phyloP scores from a whole-genome alignment of 2,329 filamentous ascomycete genomes.

The Chrysosporium keratinophilum region DNA sequence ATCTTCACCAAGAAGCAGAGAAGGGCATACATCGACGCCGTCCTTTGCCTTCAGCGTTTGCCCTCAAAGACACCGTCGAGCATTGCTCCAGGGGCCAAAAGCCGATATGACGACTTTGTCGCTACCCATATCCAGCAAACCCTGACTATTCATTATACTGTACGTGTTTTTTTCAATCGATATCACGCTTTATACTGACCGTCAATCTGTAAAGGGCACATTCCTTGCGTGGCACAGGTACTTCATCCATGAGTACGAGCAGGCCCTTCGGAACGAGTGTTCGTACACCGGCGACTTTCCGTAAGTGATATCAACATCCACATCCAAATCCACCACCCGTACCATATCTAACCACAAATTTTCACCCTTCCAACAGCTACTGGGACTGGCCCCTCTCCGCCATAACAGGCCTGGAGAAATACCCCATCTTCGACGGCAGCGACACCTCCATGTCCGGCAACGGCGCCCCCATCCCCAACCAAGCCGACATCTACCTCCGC shows the following conservation, averaged over 20 bases:
- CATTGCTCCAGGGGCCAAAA: slow-evolving; percentile 13
- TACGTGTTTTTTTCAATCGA: background rate
- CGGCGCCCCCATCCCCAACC: slow-evolving; percentile 12
- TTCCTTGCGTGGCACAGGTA: slow-evolving; percentile 33
- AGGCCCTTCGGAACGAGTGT: slow-evolving; percentile 32
- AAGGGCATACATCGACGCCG: slow-evolving; percentile 13
- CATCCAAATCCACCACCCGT: too few relatives aligned
- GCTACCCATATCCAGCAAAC: slow-evolving; percentile 14
- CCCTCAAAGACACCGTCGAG: background rate
- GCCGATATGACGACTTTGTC: slow-evolving; percentile 14
- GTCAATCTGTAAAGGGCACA: background rate
- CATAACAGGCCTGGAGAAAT: slow-evolving; percentile 14
- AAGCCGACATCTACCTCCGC: slow-evolving; percentile 2
- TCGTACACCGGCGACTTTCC: slow-evolving; percentile 33
- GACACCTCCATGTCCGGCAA: slow-evolving; percentile 24
- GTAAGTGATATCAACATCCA: background rate
- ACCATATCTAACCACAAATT: too few relatives aligned
- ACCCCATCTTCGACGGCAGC: slow-evolving; percentile 22
- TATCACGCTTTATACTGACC: background rate
- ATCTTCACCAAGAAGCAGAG: background rate
- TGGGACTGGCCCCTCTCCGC: slow-evolving; percentile 23
- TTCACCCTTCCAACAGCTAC: too few relatives aligned
- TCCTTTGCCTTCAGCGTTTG: slow-evolving; percentile 14
- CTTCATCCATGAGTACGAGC: slow-evolving; percentile 30
- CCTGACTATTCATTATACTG: slow-evolving; percentile 12